Conservation (phyloP, 768 basidiomycete species). For the Boletus reticulatus region DNA sequence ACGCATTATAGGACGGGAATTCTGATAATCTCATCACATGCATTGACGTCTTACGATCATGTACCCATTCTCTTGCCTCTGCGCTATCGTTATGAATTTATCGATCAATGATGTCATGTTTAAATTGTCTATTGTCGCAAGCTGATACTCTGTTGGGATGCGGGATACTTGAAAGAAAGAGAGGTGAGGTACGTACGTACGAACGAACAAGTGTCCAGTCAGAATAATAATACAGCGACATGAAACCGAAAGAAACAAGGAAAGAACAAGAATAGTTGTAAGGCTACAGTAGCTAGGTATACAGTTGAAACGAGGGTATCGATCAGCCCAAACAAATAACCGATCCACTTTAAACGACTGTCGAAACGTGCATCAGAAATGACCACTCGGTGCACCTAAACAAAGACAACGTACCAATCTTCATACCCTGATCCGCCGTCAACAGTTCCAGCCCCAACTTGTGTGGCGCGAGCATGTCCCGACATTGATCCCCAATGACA, state of each 20-base stretch:
- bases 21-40: constrained; percentile 17
- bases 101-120: background rate
- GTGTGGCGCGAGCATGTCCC: constrained; percentile 54
- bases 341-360: constrained; percentile 35
- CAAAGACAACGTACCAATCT: constrained; percentile 56
- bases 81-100: background rate
- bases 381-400: background rate
- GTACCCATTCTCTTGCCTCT: background rate
- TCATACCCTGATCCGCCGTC: constrained; percentile 77
- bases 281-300: constrained; percentile 40
- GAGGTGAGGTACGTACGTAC: background rate
- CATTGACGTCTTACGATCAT: constrained; percentile 5
- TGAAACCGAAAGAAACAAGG: background rate
- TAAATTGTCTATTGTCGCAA: background rate
- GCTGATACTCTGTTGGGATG: background rate
- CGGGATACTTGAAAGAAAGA: background rate
- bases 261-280: constrained; percentile 14
- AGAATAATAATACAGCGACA: background rate
- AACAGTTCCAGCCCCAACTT: constrained; percentile 71
- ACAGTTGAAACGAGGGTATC: constrained; percentile 28
- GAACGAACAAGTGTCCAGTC: background rate
- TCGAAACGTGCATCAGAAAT: constrained; percentile 1
- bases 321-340: background rate
- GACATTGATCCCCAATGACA: constrained; percentile 73
- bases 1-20: constrained; percentile 28